These are phyloP conservation scores for Solanum chacoense DNA, from an alignment of 305 asterid genomes.

Conservation along the genomic window DNA sequence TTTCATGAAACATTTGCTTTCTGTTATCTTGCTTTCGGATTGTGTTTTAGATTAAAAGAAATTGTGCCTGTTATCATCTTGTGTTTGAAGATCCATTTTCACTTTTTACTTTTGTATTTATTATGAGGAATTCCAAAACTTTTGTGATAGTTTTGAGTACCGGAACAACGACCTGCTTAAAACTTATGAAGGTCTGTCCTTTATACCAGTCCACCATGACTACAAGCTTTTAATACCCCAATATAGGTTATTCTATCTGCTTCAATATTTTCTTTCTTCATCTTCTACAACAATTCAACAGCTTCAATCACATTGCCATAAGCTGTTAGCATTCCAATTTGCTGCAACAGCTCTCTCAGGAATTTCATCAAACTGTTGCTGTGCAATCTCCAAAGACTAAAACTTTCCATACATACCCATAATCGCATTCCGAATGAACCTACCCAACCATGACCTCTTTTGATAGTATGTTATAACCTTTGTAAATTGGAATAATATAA, in stretches of 20 bases:
- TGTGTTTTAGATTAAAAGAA: not conserved
- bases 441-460: not conserved
- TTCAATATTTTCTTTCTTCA: constrained; percentile 35
- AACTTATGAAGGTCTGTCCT: not conserved
- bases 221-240: constrained; percentile 56
- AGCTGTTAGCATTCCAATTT: not conserved
- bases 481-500: not conserved
- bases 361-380: not conserved
- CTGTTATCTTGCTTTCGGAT: not conserved
- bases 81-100: not conserved
- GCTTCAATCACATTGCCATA: constrained; percentile 49
- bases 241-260: constrained; percentile 53
- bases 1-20: not conserved
- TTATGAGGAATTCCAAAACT: not conserved
- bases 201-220: constrained; percentile 42
- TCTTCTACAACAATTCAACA: constrained; percentile 33
- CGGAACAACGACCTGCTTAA: not conserved
- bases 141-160: not conserved
- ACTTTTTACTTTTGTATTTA: not conserved
- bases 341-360: not conserved
- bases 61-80: not conserved
- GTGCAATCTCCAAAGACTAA: not conserved
- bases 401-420: not conserved
- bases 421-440: not conserved
- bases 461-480: not conserved